Evolutionary conservation across 768 basidiomycete species (phyloP).

Genomic region (Kwoniella dejecticola): DNA sequence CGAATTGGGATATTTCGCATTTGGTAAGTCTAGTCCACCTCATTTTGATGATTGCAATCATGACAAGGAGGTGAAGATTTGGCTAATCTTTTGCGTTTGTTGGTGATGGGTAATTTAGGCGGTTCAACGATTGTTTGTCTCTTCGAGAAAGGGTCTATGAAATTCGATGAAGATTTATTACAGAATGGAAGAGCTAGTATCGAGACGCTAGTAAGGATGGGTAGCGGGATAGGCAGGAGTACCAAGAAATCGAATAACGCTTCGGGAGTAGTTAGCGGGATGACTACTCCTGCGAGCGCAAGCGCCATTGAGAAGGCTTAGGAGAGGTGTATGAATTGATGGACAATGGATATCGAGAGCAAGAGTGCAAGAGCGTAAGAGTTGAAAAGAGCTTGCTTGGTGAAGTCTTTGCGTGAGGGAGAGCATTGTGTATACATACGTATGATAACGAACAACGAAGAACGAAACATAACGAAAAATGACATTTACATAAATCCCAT

Average conservation of each 20-base stretch:
- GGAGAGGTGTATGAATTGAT: no score
- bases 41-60: neutral
- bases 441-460: no score
- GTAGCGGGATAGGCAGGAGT: conserved; percentile 74
- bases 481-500: no score
- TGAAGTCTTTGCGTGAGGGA: no score
- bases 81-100: no score
- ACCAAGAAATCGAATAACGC: conserved; percentile 10
- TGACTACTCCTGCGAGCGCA: conserved; percentile 6
- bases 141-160: conserved; percentile 78
- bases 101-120: no score
- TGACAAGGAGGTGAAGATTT: no score
- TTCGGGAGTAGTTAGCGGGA: neutral
- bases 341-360: no score
- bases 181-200: conserved; percentile 82
- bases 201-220: conserved; percentile 84
- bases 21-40: conserved; percentile 63
- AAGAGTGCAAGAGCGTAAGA: no score
- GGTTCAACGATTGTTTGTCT: conserved; percentile 89
- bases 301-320: neutral
- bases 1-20: conserved; percentile 93
- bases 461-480: no score
- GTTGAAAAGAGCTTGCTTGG: no score
- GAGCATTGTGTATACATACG: no score
- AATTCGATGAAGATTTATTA: conserved; percentile 89